These are phyloP conservation scores for Colletotrichum incanum DNA, from an alignment of 2,329 filamentous ascomycete species.

Conservation along the genomic window DNA sequence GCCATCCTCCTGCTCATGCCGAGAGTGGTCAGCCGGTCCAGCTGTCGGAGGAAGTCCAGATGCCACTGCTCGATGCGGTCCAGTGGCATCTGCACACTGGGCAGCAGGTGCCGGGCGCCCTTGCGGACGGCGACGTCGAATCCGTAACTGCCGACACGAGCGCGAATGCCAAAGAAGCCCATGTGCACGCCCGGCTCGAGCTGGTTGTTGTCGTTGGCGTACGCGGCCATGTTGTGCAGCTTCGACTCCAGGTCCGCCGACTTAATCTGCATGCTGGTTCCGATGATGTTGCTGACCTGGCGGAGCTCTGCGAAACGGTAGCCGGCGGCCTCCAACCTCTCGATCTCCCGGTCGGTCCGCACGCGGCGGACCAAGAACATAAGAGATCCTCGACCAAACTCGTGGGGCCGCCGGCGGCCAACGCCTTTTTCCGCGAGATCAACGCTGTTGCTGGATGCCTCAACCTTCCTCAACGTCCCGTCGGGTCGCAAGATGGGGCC, in stretches of 20 bases:
- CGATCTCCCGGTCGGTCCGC: conserved; percentile 70
- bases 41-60: conserved; percentile 65
- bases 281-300: conserved; percentile 79
- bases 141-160: conserved; percentile 65
- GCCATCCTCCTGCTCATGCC: conserved; percentile 57
- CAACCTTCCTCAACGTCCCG: conserved; percentile 38
- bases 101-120: conserved; percentile 72
- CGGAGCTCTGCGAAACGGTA: conserved; percentile 83
- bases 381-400: conserved; percentile 80
- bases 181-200: conserved; percentile 70
- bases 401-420: conserved; percentile 47
- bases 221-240: conserved; percentile 76
- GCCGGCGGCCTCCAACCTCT: conserved; percentile 78
- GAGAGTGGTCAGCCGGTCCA: conserved; percentile 62
- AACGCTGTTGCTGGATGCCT: conserved; percentile 46
- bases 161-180: conserved; percentile 71
- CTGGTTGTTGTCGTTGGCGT: conserved; percentile 63
- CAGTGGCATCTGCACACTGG: conserved; percentile 69
- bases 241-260: conserved; percentile 72
- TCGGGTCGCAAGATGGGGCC: conserved; percentile 33
- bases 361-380: conserved; percentile 83
- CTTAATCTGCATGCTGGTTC: conserved; percentile 82
- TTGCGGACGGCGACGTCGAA: conserved; percentile 76
- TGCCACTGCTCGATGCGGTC: conserved; percentile 70
- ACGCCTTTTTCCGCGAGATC: conserved; percentile 61